Conservation (phyloP, 371 early-diverging fungal species). For the Mucor plumbeus region DNA sequence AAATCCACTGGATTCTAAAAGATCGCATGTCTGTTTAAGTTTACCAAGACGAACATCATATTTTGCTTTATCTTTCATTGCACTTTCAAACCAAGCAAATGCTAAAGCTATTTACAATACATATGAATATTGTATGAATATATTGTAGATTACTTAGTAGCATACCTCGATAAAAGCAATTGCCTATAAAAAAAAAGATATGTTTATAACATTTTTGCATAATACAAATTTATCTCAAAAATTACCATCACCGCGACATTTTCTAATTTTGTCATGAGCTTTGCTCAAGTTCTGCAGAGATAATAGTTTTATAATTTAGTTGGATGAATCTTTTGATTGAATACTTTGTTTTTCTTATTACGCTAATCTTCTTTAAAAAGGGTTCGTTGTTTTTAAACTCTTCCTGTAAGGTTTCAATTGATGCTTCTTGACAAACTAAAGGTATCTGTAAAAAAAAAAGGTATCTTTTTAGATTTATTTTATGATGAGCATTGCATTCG, state of each 20-base stretch:
- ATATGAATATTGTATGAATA: not conserved
- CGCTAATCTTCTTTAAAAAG: constrained; percentile 63
- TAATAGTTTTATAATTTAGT: too few relatives aligned
- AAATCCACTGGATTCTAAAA: constrained; percentile 60
- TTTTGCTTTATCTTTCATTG: constrained; percentile 35
- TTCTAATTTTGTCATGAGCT: constrained; percentile 58
- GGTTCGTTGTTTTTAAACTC: constrained; percentile 65
- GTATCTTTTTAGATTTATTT: constrained; percentile 3
- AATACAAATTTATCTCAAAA: constrained; percentile 1
- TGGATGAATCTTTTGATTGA: not conserved
- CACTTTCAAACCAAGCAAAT: constrained; percentile 73
- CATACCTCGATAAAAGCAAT: constrained; percentile 76
- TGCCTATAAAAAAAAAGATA: constrained; percentile 45
- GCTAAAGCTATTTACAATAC: constrained; percentile 58
- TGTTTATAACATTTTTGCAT: not conserved
- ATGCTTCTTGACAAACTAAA: constrained; percentile 59
- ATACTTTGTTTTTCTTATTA: constrained; percentile 19
- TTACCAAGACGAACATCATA: constrained; percentile 39
- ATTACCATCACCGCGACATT: constrained; percentile 75
- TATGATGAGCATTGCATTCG: not conserved
- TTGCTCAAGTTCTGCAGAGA: constrained; percentile 55
- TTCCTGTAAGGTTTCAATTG: constrained; percentile 51
- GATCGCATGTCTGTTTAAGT: constrained; percentile 52
- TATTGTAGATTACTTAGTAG: not conserved
- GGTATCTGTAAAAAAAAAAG: constrained; percentile 40